phyloP scores from a whole-genome alignment of 805 yeast genomes.

The Saccharomycopsis fodiens region DNA sequence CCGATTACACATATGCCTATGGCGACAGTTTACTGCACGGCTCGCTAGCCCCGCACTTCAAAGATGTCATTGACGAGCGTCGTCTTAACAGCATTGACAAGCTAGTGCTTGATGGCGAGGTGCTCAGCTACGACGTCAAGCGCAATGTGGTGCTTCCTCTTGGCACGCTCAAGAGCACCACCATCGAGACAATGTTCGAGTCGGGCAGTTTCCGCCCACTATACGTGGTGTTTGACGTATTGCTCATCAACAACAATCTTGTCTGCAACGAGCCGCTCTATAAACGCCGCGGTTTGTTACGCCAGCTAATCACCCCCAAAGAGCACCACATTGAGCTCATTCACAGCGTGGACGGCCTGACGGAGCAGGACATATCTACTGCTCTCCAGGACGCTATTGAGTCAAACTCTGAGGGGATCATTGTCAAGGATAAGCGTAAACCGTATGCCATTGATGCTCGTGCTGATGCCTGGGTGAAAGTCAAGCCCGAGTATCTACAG shows the following conservation, averaged over 20 bases:
- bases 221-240: conserved; percentile 63
- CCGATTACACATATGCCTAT: conserved; percentile 65
- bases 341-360: conserved; percentile 31
- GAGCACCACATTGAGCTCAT: conserved; percentile 44
- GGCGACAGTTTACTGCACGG: conserved; percentile 48
- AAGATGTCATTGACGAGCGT: conserved; percentile 28
- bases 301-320: conserved; percentile 35
- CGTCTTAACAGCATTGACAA: conserved; percentile 27
- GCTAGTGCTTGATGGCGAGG: conserved; percentile 75
- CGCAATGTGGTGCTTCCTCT: conserved; percentile 58
- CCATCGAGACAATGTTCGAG: conserved; percentile 39
- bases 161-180: conserved; percentile 70
- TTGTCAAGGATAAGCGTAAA: conserved; percentile 58
- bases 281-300: conserved; percentile 48
- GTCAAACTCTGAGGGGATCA: conserved; percentile 71
- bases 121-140: conserved; percentile 76
- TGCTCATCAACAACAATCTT: conserved; percentile 60
- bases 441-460: conserved; percentile 56
- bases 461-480: conserved; percentile 69
- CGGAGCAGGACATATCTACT: conserved; percentile 44
- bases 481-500: conserved; percentile 84
- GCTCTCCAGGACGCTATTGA: conserved; percentile 53
- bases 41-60: conserved; percentile 45
- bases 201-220: conserved; percentile 38
- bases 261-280: conserved; percentile 47